Evolutionary conservation across 2,329 filamentous ascomycete species (phyloP), one percentile per base, ranked within the genome.

Genomic region (Dothideomycetidae sp.): DNA sequence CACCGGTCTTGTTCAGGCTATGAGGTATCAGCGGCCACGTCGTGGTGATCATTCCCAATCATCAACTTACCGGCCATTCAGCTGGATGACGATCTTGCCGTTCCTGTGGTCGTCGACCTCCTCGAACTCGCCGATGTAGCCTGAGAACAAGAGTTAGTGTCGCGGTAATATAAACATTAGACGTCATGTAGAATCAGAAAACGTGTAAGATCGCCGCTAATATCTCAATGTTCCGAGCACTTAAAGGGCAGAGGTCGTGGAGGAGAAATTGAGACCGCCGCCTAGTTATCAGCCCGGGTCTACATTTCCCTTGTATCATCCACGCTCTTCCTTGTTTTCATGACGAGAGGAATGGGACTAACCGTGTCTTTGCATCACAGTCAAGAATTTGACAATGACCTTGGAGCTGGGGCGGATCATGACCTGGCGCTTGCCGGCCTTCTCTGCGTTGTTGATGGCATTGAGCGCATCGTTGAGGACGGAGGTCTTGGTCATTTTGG

Each of bases 281-380:
- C 83, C 88, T 93, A 98, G 90, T 96, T 96, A 96, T 96, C 84
- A 94, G 81, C 80, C 86, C 88, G 90, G 90, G 78, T 57, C 53
- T 50, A 12, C 31, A 31, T 30, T 19, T 16, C 30, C 26, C 37
- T 35, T 31, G 10, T 14, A 37, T 39, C 44, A 23, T 14, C 42
- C 35, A 29, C 36, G 32, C 32, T 38, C 37, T 33, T 32, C 33
- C 16, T 17, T 18, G 16, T 15, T 9, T 14, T 15, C 5, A 28
- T 37, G 48, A 39, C 13, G 40, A 34, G 43, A 31, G 39, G 33
- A 31, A 33, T 26, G 28, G 17, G 33, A 81, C 85, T 51, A 90
- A 96, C 90, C 90, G 73, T 98, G 90, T 68, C 82, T 84, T 74
- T 98, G 90, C 90, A 98, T 98, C 66, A 96, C 88, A 63, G 75